These are phyloP conservation scores for Fusarium sp. DNA, from an alignment of 2,329 filamentous ascomycete species.

Conservation along the genomic window DNA sequence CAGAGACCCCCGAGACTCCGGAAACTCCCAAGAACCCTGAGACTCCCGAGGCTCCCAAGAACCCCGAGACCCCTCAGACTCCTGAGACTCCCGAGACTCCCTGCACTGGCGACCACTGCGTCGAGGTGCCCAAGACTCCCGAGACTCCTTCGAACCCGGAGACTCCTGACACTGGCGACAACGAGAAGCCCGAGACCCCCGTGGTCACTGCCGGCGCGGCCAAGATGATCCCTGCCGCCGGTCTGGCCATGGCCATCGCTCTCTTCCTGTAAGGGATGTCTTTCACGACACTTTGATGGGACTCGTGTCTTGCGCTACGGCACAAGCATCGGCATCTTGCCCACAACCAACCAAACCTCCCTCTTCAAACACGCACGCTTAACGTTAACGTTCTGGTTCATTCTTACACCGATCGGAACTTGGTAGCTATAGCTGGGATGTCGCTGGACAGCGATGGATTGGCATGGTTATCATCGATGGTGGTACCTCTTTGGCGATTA, in stretches of 20 bases:
- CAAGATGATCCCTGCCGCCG: conserved; percentile 45
- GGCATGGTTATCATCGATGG: conserved; percentile 35
- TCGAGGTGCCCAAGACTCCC: background rate
- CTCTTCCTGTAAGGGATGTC: conserved; percentile 46
- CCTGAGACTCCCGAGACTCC: conserved; percentile 9
- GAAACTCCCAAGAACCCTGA: background rate
- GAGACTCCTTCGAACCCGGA: background rate
- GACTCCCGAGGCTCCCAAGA: background rate
- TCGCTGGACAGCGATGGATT: conserved; percentile 24
- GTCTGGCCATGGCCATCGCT: conserved; percentile 44
- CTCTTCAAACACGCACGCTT: conserved; percentile 30
- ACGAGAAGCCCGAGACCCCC: conserved; percentile 26
- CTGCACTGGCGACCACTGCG: background rate
- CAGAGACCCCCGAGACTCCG: background rate
- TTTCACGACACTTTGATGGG: background rate
- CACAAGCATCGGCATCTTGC: conserved; percentile 9
- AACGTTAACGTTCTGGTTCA: conserved; percentile 45
- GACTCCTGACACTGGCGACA: conserved; percentile 6
- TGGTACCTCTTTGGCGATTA: conserved; percentile 43
- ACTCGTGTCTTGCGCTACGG: conserved; percentile 9
- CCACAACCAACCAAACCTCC: conserved; percentile 10
- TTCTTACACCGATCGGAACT: conserved; percentile 38
- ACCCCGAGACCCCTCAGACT: background rate
- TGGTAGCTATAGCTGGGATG: conserved; percentile 25
- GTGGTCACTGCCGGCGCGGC: conserved; percentile 45